phyloP scores from a whole-genome alignment of 2,329 filamentous ascomycete genomes.

The Arthroderma uncinatum region DNA sequence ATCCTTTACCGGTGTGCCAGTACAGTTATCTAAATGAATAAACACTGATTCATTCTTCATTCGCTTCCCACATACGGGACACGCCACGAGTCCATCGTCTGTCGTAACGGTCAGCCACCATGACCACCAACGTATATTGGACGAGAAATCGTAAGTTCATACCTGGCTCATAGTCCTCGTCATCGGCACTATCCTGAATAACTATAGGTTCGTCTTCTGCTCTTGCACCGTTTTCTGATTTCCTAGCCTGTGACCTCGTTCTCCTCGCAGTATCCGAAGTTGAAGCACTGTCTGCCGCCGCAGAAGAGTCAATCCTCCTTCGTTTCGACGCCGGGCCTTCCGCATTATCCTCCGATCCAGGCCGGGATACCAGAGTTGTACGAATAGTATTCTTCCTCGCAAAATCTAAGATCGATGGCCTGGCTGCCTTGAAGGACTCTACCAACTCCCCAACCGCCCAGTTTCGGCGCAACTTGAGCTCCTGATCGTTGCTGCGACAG shows the following conservation, averaged over 20 bases:
- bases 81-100: conserved; percentile 68
- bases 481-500: conserved; percentile 69
- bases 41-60: conserved; percentile 76
- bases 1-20: conserved; percentile 18
- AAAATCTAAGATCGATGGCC: conserved; percentile 52
- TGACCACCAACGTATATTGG: background rate
- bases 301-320: conserved; percentile 23
- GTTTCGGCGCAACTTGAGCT: conserved; percentile 73
- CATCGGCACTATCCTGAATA: conserved; percentile 33
- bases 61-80: conserved; percentile 65
- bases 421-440: conserved; percentile 58
- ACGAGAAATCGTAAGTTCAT: conserved; percentile 8
- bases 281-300: conserved; percentile 16
- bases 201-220: conserved; percentile 19
- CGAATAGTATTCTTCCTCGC: conserved; percentile 46
- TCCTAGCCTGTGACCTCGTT: conserved; percentile 27
- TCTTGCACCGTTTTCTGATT: background rate
- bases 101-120: conserved; percentile 8
- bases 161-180: conserved; percentile 28
- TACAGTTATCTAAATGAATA: conserved; percentile 64
- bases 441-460: conserved; percentile 77
- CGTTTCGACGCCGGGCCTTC: conserved; percentile 25
- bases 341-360: conserved; percentile 30
- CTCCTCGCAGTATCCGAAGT: conserved; percentile 25
- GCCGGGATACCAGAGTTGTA: conserved; percentile 34